phyloP scores from a whole-genome alignment of 1,284 basidiomycete genomes.

The Ceratobasidium sp. region DNA sequence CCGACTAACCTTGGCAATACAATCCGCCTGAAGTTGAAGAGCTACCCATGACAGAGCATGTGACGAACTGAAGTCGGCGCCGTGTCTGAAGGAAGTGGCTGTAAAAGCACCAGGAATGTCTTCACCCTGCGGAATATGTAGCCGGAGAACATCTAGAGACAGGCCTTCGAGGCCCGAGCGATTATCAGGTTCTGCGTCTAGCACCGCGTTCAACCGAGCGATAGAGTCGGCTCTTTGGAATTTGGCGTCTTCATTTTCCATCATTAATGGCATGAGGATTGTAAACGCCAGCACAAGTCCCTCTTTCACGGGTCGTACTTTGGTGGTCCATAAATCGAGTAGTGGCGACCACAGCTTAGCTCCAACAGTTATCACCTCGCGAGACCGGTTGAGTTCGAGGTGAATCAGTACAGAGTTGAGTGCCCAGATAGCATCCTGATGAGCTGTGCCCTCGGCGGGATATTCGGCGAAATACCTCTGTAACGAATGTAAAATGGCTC shows the following conservation, averaged over 20 bases:
- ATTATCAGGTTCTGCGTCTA: constrained; percentile 73
- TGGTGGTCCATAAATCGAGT: constrained; percentile 79
- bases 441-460: constrained; percentile 77
- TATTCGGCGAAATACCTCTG: constrained; percentile 75
- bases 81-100: constrained; percentile 75
- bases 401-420: constrained; percentile 78
- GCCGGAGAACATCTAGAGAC: constrained; percentile 72
- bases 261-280: constrained; percentile 79
- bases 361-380: constrained; percentile 71
- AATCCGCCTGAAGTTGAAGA: constrained; percentile 88
- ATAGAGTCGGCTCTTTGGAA: constrained; percentile 58
- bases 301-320: constrained; percentile 77
- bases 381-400: constrained; percentile 77
- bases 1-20: constrained; percentile 71
- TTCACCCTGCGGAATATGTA: constrained; percentile 61
- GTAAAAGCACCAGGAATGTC: constrained; percentile 62
- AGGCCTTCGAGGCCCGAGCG: constrained; percentile 63
- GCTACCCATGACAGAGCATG: constrained; percentile 86
- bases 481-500: constrained; percentile 73
- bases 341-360: constrained; percentile 73
- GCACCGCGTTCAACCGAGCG: constrained; percentile 61
- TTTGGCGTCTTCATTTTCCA: constrained; percentile 53
- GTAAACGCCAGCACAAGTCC: constrained; percentile 76
- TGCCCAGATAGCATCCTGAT: constrained; percentile 77
- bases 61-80: constrained; percentile 75